Percentiles rank a stretch among this genome's conserved stretches.
Conservation (phyloP, 2,329 filamentous ascomycete species). For the Amylocarpus encephaloides region DNA sequence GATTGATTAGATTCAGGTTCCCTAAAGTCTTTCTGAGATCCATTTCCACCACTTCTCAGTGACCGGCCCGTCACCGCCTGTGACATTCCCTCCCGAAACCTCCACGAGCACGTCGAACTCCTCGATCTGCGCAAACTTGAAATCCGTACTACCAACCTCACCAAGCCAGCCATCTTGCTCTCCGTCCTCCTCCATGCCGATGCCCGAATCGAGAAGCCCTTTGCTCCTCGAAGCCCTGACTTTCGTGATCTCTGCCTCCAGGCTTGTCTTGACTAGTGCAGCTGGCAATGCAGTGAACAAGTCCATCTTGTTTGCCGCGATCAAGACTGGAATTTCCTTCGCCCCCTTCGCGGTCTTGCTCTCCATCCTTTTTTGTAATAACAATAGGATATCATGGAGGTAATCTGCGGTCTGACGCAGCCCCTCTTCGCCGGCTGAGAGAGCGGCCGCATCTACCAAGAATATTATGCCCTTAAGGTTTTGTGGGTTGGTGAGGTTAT, state of each 20-base stretch:
- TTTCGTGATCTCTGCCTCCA: constrained; percentile 76
- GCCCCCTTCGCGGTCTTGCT: constrained; percentile 51
- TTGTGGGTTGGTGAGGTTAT: constrained; percentile 39
- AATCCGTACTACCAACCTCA: constrained; percentile 68
- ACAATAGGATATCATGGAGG: constrained; percentile 81
- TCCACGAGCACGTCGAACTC: constrained; percentile 77
- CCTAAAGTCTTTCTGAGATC: constrained; percentile 69
- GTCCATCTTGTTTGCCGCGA: constrained; percentile 94
- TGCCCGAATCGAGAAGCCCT: constrained; percentile 74
- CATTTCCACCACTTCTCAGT: constrained; percentile 85
- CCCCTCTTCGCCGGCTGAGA: constrained; percentile 48
- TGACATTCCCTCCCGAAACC: constrained; percentile 68
- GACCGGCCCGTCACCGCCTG: constrained; percentile 55
- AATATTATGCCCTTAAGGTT: constrained; percentile 73
- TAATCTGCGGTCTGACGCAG: constrained; percentile 74
- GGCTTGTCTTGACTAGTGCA: constrained; percentile 61
- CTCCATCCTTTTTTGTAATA: constrained; percentile 68
- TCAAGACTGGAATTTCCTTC: constrained; percentile 62
- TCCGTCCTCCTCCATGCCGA: constrained; percentile 57
- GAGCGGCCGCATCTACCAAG: constrained; percentile 74
- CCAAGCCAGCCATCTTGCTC: constrained; percentile 84
- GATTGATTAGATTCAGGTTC: neutral
- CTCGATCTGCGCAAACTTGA: constrained; percentile 74
- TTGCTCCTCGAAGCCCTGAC: constrained; percentile 72
- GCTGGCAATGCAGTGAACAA: constrained; percentile 87